These are phyloP conservation scores for Geotrichum restrictum DNA, from an alignment of 1,139 yeast genomes.

Conservation along the genomic window DNA sequence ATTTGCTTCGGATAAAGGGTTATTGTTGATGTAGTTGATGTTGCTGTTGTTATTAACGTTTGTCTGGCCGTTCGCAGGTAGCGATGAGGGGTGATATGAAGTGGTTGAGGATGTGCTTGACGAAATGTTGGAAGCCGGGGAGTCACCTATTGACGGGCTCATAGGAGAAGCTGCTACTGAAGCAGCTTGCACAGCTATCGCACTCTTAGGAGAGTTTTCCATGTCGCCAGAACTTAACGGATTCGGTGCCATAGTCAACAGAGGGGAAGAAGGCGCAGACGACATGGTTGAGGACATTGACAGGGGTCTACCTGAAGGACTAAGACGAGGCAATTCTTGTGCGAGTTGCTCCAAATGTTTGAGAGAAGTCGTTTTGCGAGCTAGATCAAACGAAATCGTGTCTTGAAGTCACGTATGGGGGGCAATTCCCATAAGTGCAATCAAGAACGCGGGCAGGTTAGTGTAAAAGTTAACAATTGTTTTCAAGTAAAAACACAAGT, in stretches of 20 bases:
- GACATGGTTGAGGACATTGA: conserved; percentile 19
- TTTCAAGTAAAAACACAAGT: too few relatives aligned
- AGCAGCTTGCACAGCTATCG: conserved; percentile 4
- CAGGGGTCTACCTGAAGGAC: conserved; percentile 16
- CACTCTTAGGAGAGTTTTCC: not conserved
- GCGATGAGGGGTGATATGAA: not conserved
- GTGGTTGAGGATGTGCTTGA: conserved; percentile 13
- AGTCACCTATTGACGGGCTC: not conserved
- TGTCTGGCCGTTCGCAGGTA: conserved; percentile 3
- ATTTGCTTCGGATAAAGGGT: conserved; percentile 17
- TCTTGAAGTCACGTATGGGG: not conserved
- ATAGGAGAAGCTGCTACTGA: conserved; percentile 8
- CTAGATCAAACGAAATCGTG: conserved; percentile 4
- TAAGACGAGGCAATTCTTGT: conserved; percentile 20
- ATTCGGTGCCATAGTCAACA: conserved; percentile 9
- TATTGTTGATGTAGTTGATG: conserved; percentile 6
- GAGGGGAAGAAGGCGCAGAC: conserved; percentile 17
- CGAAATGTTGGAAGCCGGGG: conserved; percentile 8
- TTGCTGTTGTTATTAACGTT: conserved; percentile 1
- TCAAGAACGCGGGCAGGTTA: not conserved
- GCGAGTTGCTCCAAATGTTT: conserved; percentile 21
- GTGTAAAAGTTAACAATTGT: not conserved
- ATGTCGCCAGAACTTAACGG: not conserved
- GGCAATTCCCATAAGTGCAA: not conserved
- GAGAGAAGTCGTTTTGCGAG: conserved; percentile 21